Evolutionary conservation across 768 basidiomycete species (phyloP).

Genomic region (Boletales sp.): DNA sequence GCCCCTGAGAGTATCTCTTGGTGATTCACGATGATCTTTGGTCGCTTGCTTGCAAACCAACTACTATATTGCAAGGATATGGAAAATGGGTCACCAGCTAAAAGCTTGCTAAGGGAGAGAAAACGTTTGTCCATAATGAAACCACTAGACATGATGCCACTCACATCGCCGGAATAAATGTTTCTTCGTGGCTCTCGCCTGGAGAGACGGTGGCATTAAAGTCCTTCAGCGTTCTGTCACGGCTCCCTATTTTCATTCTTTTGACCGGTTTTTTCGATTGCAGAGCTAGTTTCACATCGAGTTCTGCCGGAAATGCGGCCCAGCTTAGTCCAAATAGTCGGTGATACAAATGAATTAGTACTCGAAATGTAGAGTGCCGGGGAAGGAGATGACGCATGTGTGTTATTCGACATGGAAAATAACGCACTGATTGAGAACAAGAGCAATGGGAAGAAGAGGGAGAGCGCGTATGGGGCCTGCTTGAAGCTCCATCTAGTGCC

Average conservation of each 20-base stretch:
- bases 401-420: too few relatives aligned
- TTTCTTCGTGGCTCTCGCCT: not conserved
- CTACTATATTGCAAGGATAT: not conserved
- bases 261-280: too few relatives aligned
- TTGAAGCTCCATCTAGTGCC: too few relatives aligned
- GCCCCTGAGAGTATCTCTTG: not conserved
- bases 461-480: too few relatives aligned
- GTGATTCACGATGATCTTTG: not conserved
- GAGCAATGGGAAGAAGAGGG: too few relatives aligned
- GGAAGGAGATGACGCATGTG: too few relatives aligned
- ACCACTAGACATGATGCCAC: not conserved
- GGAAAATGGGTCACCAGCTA: not conserved
- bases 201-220: not conserved
- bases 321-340: too few relatives aligned
- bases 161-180: not conserved
- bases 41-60: not conserved
- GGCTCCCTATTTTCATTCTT: not conserved
- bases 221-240: not conserved
- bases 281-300: too few relatives aligned
- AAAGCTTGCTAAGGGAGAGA: not conserved
- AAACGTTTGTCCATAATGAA: not conserved
- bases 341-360: too few relatives aligned
- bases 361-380: too few relatives aligned
- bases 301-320: too few relatives aligned
- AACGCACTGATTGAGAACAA: too few relatives aligned